A percentile compares a stretch with the other conserved stretches of the same genome.
Evolutionary conservation across 345 rosid species (phyloP).

Genomic region (Lumnitzera littorea): DNA sequence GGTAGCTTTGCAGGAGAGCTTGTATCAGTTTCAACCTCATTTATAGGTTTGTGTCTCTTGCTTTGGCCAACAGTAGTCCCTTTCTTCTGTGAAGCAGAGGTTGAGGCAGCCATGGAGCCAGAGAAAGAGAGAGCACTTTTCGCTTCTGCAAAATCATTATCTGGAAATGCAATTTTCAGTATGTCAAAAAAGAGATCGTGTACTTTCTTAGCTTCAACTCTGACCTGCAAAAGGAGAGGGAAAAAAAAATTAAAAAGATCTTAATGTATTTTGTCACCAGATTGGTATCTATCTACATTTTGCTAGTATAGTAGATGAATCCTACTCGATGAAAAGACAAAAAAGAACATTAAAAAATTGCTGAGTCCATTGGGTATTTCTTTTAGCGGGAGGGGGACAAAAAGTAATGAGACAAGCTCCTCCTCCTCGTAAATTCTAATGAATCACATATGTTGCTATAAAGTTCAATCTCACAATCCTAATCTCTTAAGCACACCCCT

Average conservation of each 20-base stretch:
- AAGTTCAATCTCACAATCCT: too few species aligned
- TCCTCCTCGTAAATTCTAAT: too few species aligned
- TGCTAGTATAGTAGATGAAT: too few species aligned
- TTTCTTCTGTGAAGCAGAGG: slow-evolving; percentile 47
- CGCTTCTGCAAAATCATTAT: slow-evolving; percentile 78
- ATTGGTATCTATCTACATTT: too few species aligned
- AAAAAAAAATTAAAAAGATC: background rate
- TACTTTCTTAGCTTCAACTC: slow-evolving; percentile 93
- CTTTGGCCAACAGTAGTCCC: slow-evolving; percentile 40
- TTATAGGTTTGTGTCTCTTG: slow-evolving; percentile 52
- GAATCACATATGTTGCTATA: too few species aligned
- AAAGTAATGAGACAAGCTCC: too few species aligned
- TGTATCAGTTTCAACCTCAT: slow-evolving; percentile 54
- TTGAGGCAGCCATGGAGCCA: slow-evolving; percentile 38
- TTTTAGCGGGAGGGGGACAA: too few species aligned
- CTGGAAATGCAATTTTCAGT: slow-evolving; percentile 88
- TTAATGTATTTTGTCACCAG: too few species aligned
- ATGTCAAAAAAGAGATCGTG: slow-evolving; percentile 95
- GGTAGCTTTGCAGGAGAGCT: slow-evolving; percentile 44
- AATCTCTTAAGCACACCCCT: too few species aligned
- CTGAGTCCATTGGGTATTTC: too few species aligned
- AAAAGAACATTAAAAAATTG: too few species aligned
- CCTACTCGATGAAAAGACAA: too few species aligned
- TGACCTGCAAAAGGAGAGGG: slow-evolving; percentile 43
- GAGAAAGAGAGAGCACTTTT: slow-evolving; percentile 67